Evolutionary conservation across 306 rosid genomes (phyloP), one percentile per base, ranked within the genome.

Genomic region (Neltuma alba): DNA sequence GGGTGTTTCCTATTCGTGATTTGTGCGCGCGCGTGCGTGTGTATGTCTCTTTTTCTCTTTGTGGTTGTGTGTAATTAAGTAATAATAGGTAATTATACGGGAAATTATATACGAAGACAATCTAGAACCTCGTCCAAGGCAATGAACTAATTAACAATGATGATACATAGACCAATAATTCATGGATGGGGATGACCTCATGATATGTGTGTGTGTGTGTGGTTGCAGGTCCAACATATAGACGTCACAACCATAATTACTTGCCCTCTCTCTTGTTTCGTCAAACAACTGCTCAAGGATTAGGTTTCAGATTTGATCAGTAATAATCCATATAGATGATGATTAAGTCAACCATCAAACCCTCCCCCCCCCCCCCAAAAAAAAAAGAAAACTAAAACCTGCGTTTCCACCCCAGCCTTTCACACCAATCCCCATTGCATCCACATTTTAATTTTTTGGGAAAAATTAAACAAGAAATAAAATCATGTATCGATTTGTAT

Each of bases 251-350:
- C 38, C 28, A 23, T 61, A 27, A 42, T 14, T 54, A 62, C 72
- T 34, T 73, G 62, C 69, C 75, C 76, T 20, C 70, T 31, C 72
- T 21, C 63, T 57, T n/a, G 6, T 63, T 52, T 72, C 74, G 83
- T 83, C 83, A 83, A 83, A 79, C 69, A 83, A 58, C 77, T 48
- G 72, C 69, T 62, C 41, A n/a, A 28, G 52, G 54, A 81, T 78
- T 81, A 81, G 83, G 85, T 77, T 77, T 77, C 21, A 41, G 75
- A 76, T 71, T 81, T 61, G 66, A 78, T 69, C 69, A 64, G 18
- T 52, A 21, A 8, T 52, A 2, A 54, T 1, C 21, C 61, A 7
- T 33, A 72, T 38, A 15, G 8, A 13, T 27, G 37, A 42, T 60
- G 47, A 62, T 23, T 68, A 70, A 70, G 74, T 52, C 77, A 84